Base-by-base conservation (phyloP, 148 eudicot species). In the Rhododendron mucronatum region DNA sequence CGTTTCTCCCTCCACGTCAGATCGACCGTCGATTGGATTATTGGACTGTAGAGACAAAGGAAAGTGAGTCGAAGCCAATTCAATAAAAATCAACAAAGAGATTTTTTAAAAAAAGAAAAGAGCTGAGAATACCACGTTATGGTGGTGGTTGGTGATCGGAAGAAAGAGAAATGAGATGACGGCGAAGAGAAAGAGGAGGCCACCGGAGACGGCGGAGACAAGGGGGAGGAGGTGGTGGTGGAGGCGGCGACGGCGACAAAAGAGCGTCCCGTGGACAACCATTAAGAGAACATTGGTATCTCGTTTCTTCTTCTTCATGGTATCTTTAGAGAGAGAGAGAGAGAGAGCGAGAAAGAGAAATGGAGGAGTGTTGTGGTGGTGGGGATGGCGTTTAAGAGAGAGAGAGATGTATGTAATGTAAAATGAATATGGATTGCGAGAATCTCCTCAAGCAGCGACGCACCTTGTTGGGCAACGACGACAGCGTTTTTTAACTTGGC, bases 141-240 rank as follows among this genome's bases (percentile, higher is more conserved):
- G 20, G 39, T 14, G 76, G 76, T 71, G 87, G 55, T 84, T 85
- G 81, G 89, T 78, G 69, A 92, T 82, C 15, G 95, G 95, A 79
- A 93, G 95, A 26, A 91, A 95, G 45, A 91, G 86, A 84, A 91
- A 90, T 4, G 95, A 90, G 63, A 91, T 50, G 20, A 93, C 26
- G 6, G 90, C 93, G 28, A 93, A 59, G 23, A 92, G 86, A 44
- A 90, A 86, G 44, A 95, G 88, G 0, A 91, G 53, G 65, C 65
- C 50, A 74, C 80, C 91, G 83, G 87, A 74, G 84, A 91, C 85
- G 83, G 87, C 88, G 35, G 92, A 86, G 57, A 94, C 16, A 65
- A 91, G 85, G n/a, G 87, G 92, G 57, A 90, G 86, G 85, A 87
- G 87, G 85, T 30, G 85, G 79, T 80, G 77, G 47, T 87, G 93